These are phyloP conservation scores for Paramecium pentaurelia DNA, from an alignment of 73 alveolate species.

Conservation along the genomic window DNA sequence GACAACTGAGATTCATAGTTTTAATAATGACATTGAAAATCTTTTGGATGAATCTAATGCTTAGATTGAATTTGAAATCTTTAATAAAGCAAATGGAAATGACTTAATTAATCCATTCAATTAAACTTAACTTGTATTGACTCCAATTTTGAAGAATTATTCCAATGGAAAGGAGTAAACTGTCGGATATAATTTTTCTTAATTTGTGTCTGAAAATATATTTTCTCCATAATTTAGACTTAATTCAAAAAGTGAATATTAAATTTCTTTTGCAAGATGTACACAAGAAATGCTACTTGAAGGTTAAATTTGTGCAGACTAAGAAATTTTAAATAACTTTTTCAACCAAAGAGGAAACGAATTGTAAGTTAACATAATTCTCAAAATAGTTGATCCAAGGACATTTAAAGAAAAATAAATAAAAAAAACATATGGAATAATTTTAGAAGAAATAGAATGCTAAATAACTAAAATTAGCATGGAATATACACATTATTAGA, in stretches of 20 bases:
- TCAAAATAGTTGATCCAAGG: neutral
- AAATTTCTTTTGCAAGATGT: neutral
- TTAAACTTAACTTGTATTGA: neutral
- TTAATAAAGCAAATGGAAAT: neutral
- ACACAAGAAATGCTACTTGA: neutral
- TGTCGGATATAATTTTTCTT: neutral
- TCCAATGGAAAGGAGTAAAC: neutral
- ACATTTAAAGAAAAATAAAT: neutral
- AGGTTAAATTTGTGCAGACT: neutral
- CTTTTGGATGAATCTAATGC: neutral
- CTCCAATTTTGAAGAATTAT: neutral
- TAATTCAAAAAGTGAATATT: neutral
- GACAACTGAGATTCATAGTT: neutral
- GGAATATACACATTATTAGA: neutral
- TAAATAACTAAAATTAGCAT: neutral
- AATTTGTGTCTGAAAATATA: neutral
- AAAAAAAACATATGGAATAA: neutral
- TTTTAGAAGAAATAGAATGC: neutral
- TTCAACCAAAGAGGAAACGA: neutral
- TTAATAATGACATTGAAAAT: neutral
- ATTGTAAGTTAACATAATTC: neutral
- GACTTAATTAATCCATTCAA: neutral
- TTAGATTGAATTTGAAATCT: neutral
- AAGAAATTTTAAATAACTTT: neutral
- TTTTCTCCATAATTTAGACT: neutral